Conservation (phyloP, 306 rosid species). For the Casuarina cunninghamiana region DNA sequence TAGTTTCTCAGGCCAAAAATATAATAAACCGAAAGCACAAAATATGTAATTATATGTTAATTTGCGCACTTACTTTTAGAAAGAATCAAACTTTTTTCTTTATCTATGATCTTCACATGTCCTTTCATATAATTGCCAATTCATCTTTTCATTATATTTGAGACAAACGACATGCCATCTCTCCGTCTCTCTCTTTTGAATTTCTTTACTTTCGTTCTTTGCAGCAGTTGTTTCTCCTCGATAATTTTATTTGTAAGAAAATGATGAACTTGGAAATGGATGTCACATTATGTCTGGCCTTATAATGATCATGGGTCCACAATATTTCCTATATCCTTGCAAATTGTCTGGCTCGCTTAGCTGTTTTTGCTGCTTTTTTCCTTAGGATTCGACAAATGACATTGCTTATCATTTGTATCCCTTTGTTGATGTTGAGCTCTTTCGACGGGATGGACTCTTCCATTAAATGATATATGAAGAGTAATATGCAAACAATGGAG, state of each 20-base stretch:
- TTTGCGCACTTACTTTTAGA: background rate
- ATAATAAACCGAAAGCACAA: background rate
- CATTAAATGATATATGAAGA: no score
- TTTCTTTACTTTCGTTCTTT: background rate
- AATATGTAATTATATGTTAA: background rate
- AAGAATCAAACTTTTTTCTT: background rate
- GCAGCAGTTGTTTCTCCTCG: background rate
- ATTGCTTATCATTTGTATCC: background rate
- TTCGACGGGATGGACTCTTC: no score
- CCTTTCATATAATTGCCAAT: background rate
- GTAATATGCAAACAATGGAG: no score
- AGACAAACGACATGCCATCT: conserved; percentile 1
- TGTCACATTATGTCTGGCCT: background rate
- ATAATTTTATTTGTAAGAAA: background rate
- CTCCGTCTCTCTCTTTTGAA: background rate
- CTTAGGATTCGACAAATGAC: no score
- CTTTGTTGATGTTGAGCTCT: background rate
- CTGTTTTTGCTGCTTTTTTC: no score
- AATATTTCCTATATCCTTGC: no score
- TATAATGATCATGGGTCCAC: no score
- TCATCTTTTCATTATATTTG: conserved; percentile 17
- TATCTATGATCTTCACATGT: background rate
- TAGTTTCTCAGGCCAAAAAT: background rate
- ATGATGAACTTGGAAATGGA: background rate
- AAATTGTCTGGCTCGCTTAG: no score